Evolutionary conservation across 306 rosid species (phyloP).

Genomic region (Rosa multiflora): DNA sequence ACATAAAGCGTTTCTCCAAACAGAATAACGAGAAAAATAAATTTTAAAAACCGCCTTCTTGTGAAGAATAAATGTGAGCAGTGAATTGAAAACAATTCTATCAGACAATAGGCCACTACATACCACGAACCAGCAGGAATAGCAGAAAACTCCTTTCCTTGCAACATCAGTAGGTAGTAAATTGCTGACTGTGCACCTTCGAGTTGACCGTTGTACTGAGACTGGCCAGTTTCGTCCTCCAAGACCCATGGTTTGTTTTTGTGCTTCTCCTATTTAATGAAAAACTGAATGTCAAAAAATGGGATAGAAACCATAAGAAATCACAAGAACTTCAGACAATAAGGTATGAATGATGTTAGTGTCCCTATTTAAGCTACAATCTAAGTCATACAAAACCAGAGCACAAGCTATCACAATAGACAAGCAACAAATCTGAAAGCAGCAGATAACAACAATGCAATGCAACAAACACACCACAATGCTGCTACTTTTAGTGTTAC

Average conservation of each 20-base stretch:
- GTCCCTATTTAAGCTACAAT: too few species aligned
- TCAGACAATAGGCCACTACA: constrained; percentile 17
- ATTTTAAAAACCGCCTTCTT: neutral
- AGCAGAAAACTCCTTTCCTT: constrained; percentile 88
- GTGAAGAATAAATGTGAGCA: neutral
- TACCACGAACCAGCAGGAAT: constrained; percentile 99
- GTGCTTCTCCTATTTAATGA: constrained; percentile 66
- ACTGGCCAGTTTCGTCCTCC: constrained; percentile 97
- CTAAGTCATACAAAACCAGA: neutral
- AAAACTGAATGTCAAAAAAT: constrained; percentile 14
- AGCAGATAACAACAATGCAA: neutral
- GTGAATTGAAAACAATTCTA: neutral
- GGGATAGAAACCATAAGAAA: constrained; percentile 1
- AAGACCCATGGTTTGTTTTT: constrained; percentile 94
- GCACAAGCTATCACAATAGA: neutral
- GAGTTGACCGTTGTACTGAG: constrained; percentile 85
- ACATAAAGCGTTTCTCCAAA: neutral
- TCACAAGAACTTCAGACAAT: neutral
- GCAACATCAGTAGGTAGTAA: constrained; percentile 79
- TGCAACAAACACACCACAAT: neutral
- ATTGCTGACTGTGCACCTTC: constrained; percentile 96
- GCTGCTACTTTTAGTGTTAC: neutral
- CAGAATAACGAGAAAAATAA: neutral
- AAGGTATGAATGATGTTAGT: neutral
- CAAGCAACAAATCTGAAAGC: neutral